phyloP scores from a whole-genome alignment of 495 filamentous ascomycete species.

The Penicillium macrosclerotiorum region DNA sequence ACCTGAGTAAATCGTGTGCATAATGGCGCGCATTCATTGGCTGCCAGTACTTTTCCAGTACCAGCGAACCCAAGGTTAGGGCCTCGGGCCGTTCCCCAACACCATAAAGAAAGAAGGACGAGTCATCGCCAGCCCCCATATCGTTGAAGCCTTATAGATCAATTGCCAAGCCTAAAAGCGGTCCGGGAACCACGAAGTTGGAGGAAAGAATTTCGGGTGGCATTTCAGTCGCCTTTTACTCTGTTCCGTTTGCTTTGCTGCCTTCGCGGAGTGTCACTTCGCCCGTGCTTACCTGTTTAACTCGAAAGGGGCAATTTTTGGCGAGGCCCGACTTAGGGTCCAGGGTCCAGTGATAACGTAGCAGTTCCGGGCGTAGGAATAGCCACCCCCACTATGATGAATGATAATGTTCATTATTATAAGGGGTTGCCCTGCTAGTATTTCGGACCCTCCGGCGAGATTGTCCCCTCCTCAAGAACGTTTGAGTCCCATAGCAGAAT shows the following conservation, averaged over 20 bases:
- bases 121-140: conserved; percentile 18
- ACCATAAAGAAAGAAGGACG: conserved; percentile 27
- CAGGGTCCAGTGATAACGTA: neutral
- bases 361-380: neutral
- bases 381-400: neutral
- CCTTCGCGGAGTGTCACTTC: neutral
- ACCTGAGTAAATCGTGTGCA: conserved; percentile 21
- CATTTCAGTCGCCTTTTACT: conserved; percentile 1
- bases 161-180: conserved; percentile 8
- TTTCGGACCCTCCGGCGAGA: neutral
- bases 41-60: conserved; percentile 30
- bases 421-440: neutral
- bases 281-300: neutral
- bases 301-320: conserved; percentile 17
- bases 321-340: conserved; percentile 5
- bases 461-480: neutral
- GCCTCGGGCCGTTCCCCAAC: conserved; percentile 27
- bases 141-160: neutral
- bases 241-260: neutral
- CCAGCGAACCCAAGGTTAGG: conserved; percentile 23
- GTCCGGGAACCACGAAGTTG: neutral
- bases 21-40: conserved; percentile 29
- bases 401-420: too few relatives aligned
- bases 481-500: too few relatives aligned
- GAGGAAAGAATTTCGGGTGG: neutral